Conservation (phyloP, 2,329 filamentous ascomycete species). For the Monosporascus ibericus region DNA sequence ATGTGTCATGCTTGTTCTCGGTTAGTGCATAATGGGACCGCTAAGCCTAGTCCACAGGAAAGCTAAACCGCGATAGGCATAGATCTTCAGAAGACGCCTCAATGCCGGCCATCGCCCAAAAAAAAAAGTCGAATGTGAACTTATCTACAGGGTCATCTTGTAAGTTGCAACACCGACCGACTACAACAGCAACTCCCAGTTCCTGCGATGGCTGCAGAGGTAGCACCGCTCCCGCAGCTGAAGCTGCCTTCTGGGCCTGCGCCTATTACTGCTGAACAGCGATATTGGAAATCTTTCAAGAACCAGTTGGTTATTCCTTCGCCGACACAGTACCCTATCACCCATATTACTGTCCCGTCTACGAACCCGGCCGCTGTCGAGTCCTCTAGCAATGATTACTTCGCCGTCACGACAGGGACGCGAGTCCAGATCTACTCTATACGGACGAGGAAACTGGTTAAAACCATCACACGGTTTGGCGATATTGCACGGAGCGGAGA, state of each 20-base stretch:
- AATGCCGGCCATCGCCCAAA: neutral
- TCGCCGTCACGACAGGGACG: conserved; percentile 91
- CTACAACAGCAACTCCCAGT: conserved; percentile 7
- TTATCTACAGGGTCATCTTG: neutral
- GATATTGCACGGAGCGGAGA: conserved; percentile 87
- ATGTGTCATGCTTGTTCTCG: neutral
- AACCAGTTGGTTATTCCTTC: conserved; percentile 86
- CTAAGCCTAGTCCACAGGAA: conserved; percentile 1
- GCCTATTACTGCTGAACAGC: conserved; percentile 82
- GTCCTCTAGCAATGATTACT: conserved; percentile 59
- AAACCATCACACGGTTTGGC: conserved; percentile 90
- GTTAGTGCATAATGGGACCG: conserved; percentile 1
- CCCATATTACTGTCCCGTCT: conserved; percentile 73
- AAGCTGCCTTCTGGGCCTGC: conserved; percentile 80
- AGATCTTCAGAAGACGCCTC: conserved; percentile 8
- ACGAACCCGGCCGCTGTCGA: conserved; percentile 37
- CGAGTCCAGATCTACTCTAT: conserved; percentile 92
- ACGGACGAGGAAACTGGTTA: conserved; percentile 83
- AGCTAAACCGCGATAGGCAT: conserved; percentile 4
- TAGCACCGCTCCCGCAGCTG: conserved; percentile 71
- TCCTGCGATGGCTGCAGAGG: conserved; percentile 72
- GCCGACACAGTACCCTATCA: conserved; percentile 82
- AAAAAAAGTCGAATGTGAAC: conserved; percentile 1
- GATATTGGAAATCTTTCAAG: conserved; percentile 94
- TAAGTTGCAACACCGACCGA: conserved; percentile 3